These are phyloP conservation scores for Passalora sequoiae DNA, from an alignment of 2,329 filamentous ascomycete species.

Conservation along the genomic window DNA sequence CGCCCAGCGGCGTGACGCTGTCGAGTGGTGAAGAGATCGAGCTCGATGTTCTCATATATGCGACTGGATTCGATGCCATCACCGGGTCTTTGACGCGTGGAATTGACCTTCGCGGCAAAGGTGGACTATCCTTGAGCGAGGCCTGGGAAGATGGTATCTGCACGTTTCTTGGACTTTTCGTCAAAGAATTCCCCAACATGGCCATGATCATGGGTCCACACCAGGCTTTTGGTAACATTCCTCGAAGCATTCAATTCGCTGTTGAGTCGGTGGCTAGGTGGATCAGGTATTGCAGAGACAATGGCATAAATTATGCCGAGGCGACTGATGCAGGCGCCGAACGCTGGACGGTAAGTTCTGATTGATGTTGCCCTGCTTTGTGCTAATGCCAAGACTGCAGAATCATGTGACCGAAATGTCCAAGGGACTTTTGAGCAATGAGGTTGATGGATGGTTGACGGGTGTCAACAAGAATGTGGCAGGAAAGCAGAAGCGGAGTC, in stretches of 20 bases:
- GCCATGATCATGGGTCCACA: constrained; percentile 41
- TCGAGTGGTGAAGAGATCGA: constrained; percentile 21
- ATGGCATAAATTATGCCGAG: constrained; percentile 21
- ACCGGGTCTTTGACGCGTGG: constrained; percentile 8
- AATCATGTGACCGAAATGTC: constrained; percentile 8
- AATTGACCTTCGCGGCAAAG: constrained; percentile 26
- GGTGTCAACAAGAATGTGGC: constrained; percentile 10
- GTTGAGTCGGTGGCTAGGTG: constrained; percentile 30
- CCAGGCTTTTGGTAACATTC: constrained; percentile 39
- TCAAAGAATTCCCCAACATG: constrained; percentile 42
- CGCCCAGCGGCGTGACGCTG: constrained; percentile 21
- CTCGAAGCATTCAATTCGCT: constrained; percentile 34
- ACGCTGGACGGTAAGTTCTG: constrained; percentile 25
- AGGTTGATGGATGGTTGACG: constrained; percentile 10
- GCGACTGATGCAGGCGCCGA: constrained; percentile 26
- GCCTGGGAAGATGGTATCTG: constrained; percentile 33
- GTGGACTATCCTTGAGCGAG: constrained; percentile 34
- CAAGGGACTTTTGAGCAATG: constrained; percentile 5
- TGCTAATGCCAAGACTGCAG: no score
- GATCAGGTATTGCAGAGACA: constrained; percentile 16
- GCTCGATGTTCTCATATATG: constrained; percentile 37
- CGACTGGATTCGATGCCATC: constrained; percentile 39
- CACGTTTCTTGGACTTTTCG: constrained; percentile 40
- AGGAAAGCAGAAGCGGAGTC: constrained; percentile 7
- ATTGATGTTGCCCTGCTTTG: no score